Conservation (phyloP, 2,329 filamentous ascomycete species). For the Coleophoma eucalyptorum region DNA sequence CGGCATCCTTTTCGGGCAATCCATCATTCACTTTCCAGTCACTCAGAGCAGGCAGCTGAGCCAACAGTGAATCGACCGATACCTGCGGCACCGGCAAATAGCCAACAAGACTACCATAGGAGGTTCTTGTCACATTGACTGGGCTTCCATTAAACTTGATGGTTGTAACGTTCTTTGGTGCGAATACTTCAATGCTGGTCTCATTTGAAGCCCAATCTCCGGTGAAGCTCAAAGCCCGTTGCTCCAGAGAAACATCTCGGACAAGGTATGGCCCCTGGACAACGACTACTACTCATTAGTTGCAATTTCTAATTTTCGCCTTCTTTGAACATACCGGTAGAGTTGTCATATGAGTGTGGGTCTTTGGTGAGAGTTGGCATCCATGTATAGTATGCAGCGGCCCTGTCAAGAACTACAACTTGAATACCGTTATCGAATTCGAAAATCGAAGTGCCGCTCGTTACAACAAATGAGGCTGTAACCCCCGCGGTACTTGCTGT, state of each 20-base stretch:
- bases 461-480: slow-evolving; percentile 44
- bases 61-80: slow-evolving; percentile 7
- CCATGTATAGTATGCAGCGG: slow-evolving; percentile 53
- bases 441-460: slow-evolving; percentile 41
- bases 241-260: slow-evolving; percentile 34
- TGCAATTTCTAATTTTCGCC: not conserved
- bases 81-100: slow-evolving; percentile 23
- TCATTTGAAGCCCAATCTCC: slow-evolving; percentile 38
- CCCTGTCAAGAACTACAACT: slow-evolving; percentile 49
- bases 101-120: slow-evolving; percentile 36
- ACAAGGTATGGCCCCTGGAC: slow-evolving; percentile 50
- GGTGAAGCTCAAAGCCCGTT: slow-evolving; percentile 33
- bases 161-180: slow-evolving; percentile 36
- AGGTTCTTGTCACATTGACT: slow-evolving; percentile 28
- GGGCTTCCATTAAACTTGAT: slow-evolving; percentile 48
- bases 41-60: slow-evolving; percentile 13
- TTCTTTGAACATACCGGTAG: slow-evolving; percentile 9
- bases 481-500: slow-evolving; percentile 34
- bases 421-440: slow-evolving; percentile 41
- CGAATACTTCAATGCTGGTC: slow-evolving; percentile 42
- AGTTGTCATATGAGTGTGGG: slow-evolving; percentile 19
- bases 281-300: slow-evolving; percentile 32
- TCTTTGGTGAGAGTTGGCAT: slow-evolving; percentile 45
- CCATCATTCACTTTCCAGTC: slow-evolving; percentile 35
- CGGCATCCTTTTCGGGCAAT: slow-evolving; percentile 34